Evolutionary conservation across 306 rosid species (phyloP), one percentile per base, ranked within the genome.

Genomic region (Pyrus communis): DNA sequence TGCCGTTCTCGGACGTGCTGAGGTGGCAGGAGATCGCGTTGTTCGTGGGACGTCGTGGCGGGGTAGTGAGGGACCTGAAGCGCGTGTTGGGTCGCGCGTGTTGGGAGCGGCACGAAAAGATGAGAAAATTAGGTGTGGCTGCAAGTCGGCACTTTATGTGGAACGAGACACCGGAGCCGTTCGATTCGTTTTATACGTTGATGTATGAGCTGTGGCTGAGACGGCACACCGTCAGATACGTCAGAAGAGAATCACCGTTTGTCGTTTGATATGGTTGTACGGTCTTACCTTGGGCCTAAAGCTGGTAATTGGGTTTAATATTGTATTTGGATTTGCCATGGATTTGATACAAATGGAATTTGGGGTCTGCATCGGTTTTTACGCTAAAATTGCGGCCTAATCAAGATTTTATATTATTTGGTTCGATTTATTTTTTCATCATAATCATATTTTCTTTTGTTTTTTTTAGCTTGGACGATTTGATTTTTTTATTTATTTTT

Each of bases 161-260:
- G 97, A 84, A 89, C 81, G 76, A 66, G 27, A 52, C 82, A 38
- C 84, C 98, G 31, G 62, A 76, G 71, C 90, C 91, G 73, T 84
- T 86, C 0, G 97, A 89, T 86, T 77, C 95, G 46, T 91, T 93
- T 81, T 81, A 87, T 13, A 91, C 87, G 60, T 35, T 91, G 79
- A 84, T 89, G 84, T 93, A 86, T 84, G 90, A 91, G 83, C 75
- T 93, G 68, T 93, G 96, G 95, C 81, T 89, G 49, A 86, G 98
- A 77, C 85, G 98, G 27, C 88, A 89, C 71, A 68, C 91, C 58
- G 80, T 89, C 35, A 72, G 93, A 87, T 89, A 89, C 82, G 66
- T 61, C 8, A 62, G 78, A 27, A 80, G 80, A 14, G 79, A 38
- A 38, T 38, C 10, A 38, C 42, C 40, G 40, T 7, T 38, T 7